Conservation (phyloP, 352 stramenopile species). For the Phytophthora colocasiae region DNA sequence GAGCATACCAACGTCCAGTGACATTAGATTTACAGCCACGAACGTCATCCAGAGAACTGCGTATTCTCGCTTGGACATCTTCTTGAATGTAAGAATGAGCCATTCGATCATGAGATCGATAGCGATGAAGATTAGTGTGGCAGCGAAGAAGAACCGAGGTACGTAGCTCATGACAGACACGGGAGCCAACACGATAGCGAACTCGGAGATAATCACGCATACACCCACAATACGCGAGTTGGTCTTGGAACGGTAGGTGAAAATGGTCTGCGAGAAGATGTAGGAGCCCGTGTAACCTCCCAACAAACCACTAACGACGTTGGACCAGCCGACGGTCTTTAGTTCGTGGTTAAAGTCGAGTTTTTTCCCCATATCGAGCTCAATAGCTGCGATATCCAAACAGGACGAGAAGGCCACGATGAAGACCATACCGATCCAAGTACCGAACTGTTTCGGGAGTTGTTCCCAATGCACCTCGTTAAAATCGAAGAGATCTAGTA, state of each 20-base stretch:
- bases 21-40: conserved; percentile 90
- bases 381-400: conserved; percentile 97
- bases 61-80: conserved; percentile 91
- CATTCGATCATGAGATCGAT: conserved; percentile 98
- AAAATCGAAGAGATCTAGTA: conserved; percentile 93
- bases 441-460: conserved; percentile 90
- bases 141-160: conserved; percentile 97
- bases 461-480: conserved; percentile 88
- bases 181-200: conserved; percentile 87
- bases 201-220: conserved; percentile 87
- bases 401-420: conserved; percentile 97
- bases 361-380: conserved; percentile 94
- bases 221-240: conserved; percentile 92
- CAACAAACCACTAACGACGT: conserved; percentile 94
- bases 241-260: conserved; percentile 93
- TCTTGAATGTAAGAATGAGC: conserved; percentile 87
- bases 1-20: conserved; percentile 95
- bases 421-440: conserved; percentile 96
- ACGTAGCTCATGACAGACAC: conserved; percentile 94
- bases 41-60: conserved; percentile 93
- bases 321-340: conserved; percentile 95
- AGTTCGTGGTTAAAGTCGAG: conserved; percentile 96
- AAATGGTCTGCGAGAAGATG: conserved; percentile 99
- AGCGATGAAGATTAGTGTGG: conserved; percentile 96
- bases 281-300: conserved; percentile 98